These are phyloP conservation scores for Penicillium egyptiacum DNA, from an alignment of 495 filamentous ascomycete genomes.

Conservation along the genomic window DNA sequence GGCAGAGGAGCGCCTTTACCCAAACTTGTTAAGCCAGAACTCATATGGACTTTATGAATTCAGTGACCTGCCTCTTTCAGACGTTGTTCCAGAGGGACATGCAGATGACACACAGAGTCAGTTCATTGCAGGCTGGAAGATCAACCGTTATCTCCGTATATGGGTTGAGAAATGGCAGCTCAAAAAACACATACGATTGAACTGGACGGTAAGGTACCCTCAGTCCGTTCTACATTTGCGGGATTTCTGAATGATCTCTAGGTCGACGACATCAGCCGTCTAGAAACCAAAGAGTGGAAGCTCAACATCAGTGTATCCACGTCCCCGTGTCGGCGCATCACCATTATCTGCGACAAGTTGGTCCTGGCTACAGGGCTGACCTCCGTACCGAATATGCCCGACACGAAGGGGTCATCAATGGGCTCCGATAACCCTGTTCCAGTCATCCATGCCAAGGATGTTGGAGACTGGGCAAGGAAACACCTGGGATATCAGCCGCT, in stretches of 20 bases:
- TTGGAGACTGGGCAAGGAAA: slow-evolving; percentile 35
- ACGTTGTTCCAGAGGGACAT: slow-evolving; percentile 27
- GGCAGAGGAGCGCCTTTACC: slow-evolving; percentile 59
- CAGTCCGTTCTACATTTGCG: background rate
- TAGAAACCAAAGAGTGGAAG: slow-evolving; percentile 29
- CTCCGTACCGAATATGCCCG: slow-evolving; percentile 53
- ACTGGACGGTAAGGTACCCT: slow-evolving; percentile 44
- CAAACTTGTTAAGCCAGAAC: slow-evolving; percentile 41
- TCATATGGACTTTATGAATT: slow-evolving; percentile 41
- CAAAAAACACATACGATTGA: slow-evolving; percentile 51
- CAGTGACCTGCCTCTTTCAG: slow-evolving; percentile 60
- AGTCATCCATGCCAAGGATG: slow-evolving; percentile 46
- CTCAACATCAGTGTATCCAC: slow-evolving; percentile 18
- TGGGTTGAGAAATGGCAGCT: slow-evolving; percentile 61
- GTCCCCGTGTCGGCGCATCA: background rate
- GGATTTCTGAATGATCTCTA: slow-evolving; percentile 11
- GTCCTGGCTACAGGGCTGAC: slow-evolving; percentile 66
- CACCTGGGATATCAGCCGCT: slow-evolving; percentile 31
- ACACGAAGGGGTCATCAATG: slow-evolving; percentile 16
- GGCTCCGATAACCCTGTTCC: slow-evolving; percentile 31
- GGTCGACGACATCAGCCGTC: slow-evolving; percentile 29
- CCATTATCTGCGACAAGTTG: slow-evolving; percentile 56
- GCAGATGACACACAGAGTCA: slow-evolving; percentile 45
- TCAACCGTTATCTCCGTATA: slow-evolving; percentile 60
- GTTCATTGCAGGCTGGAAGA: slow-evolving; percentile 63